Evolutionary conservation across 352 stramenopile genomes (phyloP), one percentile per base, ranked within the genome.

Genomic region (Plasmopara viticola): DNA sequence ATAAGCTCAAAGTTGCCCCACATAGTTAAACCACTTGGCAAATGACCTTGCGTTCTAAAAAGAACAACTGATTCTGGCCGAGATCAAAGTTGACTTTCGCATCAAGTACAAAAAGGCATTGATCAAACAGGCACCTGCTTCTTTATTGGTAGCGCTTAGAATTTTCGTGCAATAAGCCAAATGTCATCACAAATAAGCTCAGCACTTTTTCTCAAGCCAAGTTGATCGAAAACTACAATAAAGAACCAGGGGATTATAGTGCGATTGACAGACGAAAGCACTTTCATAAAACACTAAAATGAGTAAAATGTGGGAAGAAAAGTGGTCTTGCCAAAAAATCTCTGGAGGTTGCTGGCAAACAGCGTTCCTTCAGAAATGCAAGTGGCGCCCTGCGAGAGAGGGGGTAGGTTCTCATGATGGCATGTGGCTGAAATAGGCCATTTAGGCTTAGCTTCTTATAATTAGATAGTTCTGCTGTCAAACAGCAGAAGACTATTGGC

Each of bases 61-160:
- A 9, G 33, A 46, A 31, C 17, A 17, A 31, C 20, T 25, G 20
- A 25, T 25, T 25, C 20, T 25, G 20, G 1, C 40, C 30, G 48
- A 42, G 48, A 51, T 73, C 45, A 77, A 77, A 35, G 71, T 74
- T 29, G 70, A 73, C 43, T 66, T 47, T 15, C 53, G 64, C n/a
- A 34, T 74, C 5, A 65, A 62, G n/a, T 75, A 64, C 33, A 62
- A 56, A n/a, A 70, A 69, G 37, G 2, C 73, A 1, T 51, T 77
- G 30, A 25, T 40, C 39, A 68, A 76, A 53, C 74, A 74, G 47
- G 58, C 43, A 15, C 63, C 53, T 20, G n/a, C 29, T 40, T 56
- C 47, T 6, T 48, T 33, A 17, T 46, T 46, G 30, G 40, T 17
- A 33, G 40, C 15, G 40, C 40, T 46, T 45, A 45, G 30, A 45